These are phyloP conservation scores for Zymoseptoria ardabiliae DNA, from an alignment of 2,329 filamentous ascomycete species.

Conservation along the genomic window DNA sequence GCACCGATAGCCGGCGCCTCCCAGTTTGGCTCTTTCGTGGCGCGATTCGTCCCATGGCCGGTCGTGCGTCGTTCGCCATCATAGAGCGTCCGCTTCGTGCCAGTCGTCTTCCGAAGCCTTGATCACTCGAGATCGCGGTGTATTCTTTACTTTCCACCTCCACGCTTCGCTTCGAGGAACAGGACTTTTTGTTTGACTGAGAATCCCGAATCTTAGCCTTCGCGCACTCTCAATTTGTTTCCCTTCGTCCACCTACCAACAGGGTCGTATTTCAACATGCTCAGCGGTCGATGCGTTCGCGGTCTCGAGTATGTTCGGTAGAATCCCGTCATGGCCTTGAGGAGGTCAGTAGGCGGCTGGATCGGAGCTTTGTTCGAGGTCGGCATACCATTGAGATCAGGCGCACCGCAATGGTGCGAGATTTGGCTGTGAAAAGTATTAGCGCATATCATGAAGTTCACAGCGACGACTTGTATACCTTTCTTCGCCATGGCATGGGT, in stretches of 20 bases:
- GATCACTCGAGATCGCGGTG: not conserved
- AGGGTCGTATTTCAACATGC: constrained; percentile 98
- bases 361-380: not conserved
- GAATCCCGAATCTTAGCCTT: not conserved
- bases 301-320: constrained; percentile 87
- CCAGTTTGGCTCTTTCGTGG: not conserved
- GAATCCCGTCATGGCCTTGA: constrained; percentile 87
- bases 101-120: not conserved
- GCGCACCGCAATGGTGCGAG: constrained; percentile 85
- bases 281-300: constrained; percentile 72
- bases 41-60: not conserved
- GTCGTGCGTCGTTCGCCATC: not conserved
- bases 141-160: constrained; percentile 41
- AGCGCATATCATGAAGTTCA: not conserved
- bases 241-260: constrained; percentile 58
- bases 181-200: constrained; percentile 89
- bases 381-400: constrained; percentile 73
- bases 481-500: constrained; percentile 24
- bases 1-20: not conserved
- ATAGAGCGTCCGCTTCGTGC: not conserved
- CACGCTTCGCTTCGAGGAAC: constrained; percentile 84
- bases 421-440: constrained; percentile 57
- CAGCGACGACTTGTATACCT: constrained; percentile 15
- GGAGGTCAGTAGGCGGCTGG: not conserved
- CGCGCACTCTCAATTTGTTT: not conserved